Evolutionary conservation across 352 stramenopile genomes (phyloP), one percentile per base, ranked within the genome.

Genomic region (Pythium guiyangense): DNA sequence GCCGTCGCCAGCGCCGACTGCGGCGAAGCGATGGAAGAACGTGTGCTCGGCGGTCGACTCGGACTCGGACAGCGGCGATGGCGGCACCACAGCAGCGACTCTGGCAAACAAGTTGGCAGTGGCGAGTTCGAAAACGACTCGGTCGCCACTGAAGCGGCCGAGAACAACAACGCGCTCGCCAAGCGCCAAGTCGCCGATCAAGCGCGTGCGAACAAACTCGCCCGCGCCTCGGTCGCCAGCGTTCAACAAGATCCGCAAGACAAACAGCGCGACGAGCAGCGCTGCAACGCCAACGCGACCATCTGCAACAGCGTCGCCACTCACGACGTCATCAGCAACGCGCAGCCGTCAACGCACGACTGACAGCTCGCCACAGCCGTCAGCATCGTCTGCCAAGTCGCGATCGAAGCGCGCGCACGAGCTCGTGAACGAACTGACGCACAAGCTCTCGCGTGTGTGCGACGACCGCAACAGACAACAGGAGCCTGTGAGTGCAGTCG

Each of bases 41-140:
- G 58, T 83, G 0, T 87, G 77, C 45, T 71, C 62, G 11, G 59
- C 77, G 1, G 73, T 79, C 50, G 77, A 83, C 49, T 87, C 74
- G 3, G 75, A 82, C 25, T 52, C 65, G 1, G 70, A 76, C 15
- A 54, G 49, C 11, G 57, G 53, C 25, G 53, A 52, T 5, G 31
- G n/a, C 11, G 53, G 14, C 3, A 34, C 18, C 3, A 14, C 10
- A 3, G 20, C 29, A 2, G 17, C n/a, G 2, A 40, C 20, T 17
- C 9, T 20, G 22, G 14, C 11, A 12, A 45, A 20, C 15, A 22
- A 18, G 14, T 14, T 9, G 14, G n/a, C 39, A 3, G 39, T 18
- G 14, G 11, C 39, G 2, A 18, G 39, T 45, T 6, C 6, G 6
- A 37, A 12, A 10, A 37, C 31, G 6, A 37, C 31, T 37, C 31